phyloP scores from a whole-genome alignment of 805 yeast genomes.

The Candida sonorensis region DNA sequence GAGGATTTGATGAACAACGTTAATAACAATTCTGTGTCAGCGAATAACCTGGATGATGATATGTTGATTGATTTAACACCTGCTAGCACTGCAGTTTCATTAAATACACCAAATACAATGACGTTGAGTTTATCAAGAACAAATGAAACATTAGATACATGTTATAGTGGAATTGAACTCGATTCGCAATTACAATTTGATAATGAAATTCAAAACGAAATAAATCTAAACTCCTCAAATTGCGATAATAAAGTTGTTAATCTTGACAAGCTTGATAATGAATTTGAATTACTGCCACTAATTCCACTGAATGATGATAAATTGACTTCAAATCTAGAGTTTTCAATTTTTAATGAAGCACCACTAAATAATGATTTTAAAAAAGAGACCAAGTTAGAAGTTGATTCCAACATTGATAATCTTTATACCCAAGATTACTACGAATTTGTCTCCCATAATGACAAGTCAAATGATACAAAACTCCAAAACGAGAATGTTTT shows the following conservation, averaged over 20 bases:
- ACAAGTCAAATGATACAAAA: too few species aligned
- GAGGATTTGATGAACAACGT: too few species aligned
- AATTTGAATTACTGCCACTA: constrained; percentile 1
- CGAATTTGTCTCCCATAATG: too few species aligned
- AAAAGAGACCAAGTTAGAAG: background rate
- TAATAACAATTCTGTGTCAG: too few species aligned
- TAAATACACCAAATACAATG: constrained; percentile 18
- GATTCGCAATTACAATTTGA: too few species aligned
- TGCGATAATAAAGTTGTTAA: too few species aligned
- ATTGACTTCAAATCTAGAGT: too few species aligned
- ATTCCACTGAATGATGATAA: background rate
- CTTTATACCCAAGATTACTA: constrained; percentile 12
- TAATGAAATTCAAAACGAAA: too few species aligned
- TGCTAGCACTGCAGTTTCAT: constrained; percentile 3
- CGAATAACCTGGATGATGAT: constrained; percentile 21
- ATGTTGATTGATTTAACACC: constrained; percentile 5
- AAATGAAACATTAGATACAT: constrained; percentile 22
- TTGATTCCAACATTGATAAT: constrained; percentile 1
- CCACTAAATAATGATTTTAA: background rate
- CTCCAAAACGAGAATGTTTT: background rate
- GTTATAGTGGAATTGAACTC: constrained; percentile 9
- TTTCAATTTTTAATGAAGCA: background rate
- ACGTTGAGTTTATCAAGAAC: constrained; percentile 17
- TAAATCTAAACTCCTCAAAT: too few species aligned
- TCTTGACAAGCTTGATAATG: too few species aligned